Base-by-base conservation (phyloP, 192 early-diverging fungal species). In the Phycomyces nitens region DNA sequence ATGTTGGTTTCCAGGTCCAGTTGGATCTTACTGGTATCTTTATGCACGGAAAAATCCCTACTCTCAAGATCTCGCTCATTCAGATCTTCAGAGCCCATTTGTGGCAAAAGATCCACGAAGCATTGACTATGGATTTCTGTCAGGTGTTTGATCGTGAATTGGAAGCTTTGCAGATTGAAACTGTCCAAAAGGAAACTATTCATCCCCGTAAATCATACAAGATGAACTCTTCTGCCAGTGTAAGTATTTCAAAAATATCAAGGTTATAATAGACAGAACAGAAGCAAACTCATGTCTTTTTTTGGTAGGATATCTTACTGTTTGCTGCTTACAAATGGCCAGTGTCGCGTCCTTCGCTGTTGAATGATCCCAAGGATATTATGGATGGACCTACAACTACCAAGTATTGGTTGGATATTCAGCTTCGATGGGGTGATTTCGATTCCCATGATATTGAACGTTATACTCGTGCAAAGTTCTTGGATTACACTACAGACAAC, bases 41-140 rank as follows among this genome's bases (percentile, higher is more conserved):
- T 71, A 99, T 99, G 97, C 95, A 99, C 79, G 97, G 97, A 66
- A 99, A 99, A 79, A 95, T 99, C 67, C 97, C 97, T 15, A 99
- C 97, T 1, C 84, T 99, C 7, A 99, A 99, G 86, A 97, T 99
- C 72, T 97, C 95, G 4, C 82, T 98, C 42, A 97, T 99, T 82
- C 96, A 97, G 72, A 89, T 99, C 67, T 98, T 99, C 88, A 86
- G 97, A 65, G 94, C 94, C 44, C 95, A 97, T 80, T 93, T 97
- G 78, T 97, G 95, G 94, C 95, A 97, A 79, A 97, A 97, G 82
- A 91, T 94, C 57, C 95, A 96, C 79, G 94, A 96, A 74, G 88
- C 85, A 1, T 69, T 88, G 50, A 84, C 89, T 26, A 84, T 94
- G 77, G 89, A 91, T 78, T 66, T 73, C 42, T 68, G 64, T 80